Conservation (phyloP, 2,329 filamentous ascomycete genomes). For the Colletotrichum sp. region DNA sequence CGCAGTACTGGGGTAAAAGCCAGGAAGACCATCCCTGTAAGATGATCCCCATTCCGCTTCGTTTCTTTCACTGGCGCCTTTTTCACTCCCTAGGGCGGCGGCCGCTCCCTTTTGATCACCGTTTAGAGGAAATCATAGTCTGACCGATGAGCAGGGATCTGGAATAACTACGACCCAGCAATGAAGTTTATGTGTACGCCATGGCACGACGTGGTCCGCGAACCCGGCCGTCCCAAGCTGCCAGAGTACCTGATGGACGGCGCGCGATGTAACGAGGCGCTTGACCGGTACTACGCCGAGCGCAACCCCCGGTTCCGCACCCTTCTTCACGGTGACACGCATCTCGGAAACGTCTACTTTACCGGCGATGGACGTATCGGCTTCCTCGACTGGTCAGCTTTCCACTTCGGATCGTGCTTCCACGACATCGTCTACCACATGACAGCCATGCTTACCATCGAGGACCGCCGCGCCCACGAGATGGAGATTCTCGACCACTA, state of each 20-base stretch:
- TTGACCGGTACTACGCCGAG: conserved; percentile 39
- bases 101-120: background rate
- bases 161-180: conserved; percentile 41
- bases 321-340: conserved; percentile 45
- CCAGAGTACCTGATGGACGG: conserved; percentile 42
- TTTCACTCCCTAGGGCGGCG: background rate
- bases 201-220: conserved; percentile 28
- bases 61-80: background rate
- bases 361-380: conserved; percentile 35
- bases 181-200: conserved; percentile 35
- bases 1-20: conserved; percentile 37
- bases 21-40: conserved; percentile 32
- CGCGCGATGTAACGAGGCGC: conserved; percentile 35
- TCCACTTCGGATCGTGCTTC: conserved; percentile 45
- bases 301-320: conserved; percentile 43
- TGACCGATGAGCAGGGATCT: background rate
- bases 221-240: conserved; percentile 32
- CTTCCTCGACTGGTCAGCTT: conserved; percentile 47
- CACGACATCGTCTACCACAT: conserved; percentile 48
- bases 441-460: conserved; percentile 39
- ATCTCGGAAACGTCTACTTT: conserved; percentile 49
- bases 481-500: conserved; percentile 41
- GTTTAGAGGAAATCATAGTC: background rate
- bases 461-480: conserved; percentile 44
- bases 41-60: background rate